Evolutionary conservation across 192 early-diverging fungal genomes (phyloP).

Genomic region (Mortierella hygrophila): DNA sequence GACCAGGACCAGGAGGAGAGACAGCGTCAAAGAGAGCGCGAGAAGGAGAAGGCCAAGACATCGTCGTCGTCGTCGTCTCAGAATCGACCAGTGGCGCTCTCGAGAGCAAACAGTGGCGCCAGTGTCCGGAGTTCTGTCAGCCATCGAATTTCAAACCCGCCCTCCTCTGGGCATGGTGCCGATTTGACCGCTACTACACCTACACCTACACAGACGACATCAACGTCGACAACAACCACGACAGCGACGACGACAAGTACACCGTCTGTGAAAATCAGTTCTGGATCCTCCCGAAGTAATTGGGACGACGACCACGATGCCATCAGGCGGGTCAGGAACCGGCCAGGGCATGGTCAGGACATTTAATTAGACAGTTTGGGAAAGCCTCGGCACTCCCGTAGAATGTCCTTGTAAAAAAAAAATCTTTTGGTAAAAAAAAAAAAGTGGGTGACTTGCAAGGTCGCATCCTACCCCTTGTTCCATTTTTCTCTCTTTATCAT

Average conservation of each 20-base stretch:
- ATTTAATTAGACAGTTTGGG: background rate
- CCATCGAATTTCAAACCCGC: background rate
- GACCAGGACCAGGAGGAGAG: constrained; percentile 38
- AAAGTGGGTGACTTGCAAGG: too few relatives aligned
- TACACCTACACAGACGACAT: background rate
- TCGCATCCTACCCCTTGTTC: too few relatives aligned
- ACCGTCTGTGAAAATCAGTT: background rate
- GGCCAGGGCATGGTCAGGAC: constrained; percentile 32
- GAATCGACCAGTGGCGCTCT: constrained; percentile 27
- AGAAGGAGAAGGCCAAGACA: constrained; percentile 11
- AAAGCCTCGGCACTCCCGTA: too few relatives aligned
- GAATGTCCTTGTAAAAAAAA: too few relatives aligned
- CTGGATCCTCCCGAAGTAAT: constrained; percentile 5
- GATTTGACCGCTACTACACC: constrained; percentile 11
- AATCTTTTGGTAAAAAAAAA: too few relatives aligned
- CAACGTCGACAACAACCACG: background rate
- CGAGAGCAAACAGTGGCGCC: constrained; percentile 45
- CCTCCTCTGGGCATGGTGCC: background rate
- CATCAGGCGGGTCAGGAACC: constrained; percentile 18
- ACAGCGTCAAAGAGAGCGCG: constrained; percentile 24
- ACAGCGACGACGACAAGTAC: background rate
- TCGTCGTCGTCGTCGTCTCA: background rate
- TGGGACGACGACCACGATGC: constrained; percentile 43
- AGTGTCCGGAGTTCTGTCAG: constrained; percentile 35
- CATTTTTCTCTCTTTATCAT: too few relatives aligned